Base-by-base conservation (phyloP, 2,329 filamentous ascomycete genomes). In the Cryphonectria naterciae region DNA sequence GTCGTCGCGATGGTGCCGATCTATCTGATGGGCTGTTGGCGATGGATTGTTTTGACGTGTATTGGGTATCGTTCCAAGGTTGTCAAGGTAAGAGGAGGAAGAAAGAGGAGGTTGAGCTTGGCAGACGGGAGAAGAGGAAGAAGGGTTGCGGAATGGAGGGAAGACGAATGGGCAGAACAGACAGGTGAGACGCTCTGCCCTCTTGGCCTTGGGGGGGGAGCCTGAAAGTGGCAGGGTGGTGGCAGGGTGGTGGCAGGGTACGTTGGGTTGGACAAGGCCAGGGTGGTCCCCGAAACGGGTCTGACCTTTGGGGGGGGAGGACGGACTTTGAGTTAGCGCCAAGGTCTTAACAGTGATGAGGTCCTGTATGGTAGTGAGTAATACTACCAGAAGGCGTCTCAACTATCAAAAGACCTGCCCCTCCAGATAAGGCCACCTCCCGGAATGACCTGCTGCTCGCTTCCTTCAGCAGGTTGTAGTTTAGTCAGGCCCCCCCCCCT, bases 261-360 rank as follows among this genome's bases (percentile, higher is more conserved):
- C 19, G 37, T 37, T 22, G 5, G 37, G 61, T n/a, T 43, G 39
- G 17, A 28, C 39, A 25, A 25, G 39, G 66, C 39, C 66, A 68
- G 66, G 66, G 66, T 68, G 37, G 56, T 68, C 66, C 56, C 66
- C 56, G 66, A 62, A 68, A 61, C 66, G 62, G 58, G 56, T 62
- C 66, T 61, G 56, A 46, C 39, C 60, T 62, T 19, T n/a, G 39
- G 37, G 61, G 22, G 32, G 3, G 28, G 3, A 32, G 19, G 61
- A 43, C 39, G 52, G 66, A 41, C n/a, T 56, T 61, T 62, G 39
- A 35, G 10, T 49, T 37, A 37, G 66, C 41, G 56, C 56, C 66
- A 63, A 32, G 17, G 32, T 32, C 66, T 68, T 68, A 68, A 41
- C 66, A 22, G 25, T 13, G 25, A 11, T 1, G 11, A 22, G 43